A percentile compares a stretch with the other conserved stretches of the same genome.
phyloP scores from a whole-genome alignment of 2,329 filamentous ascomycete species.

The Scytalidium lignicola region DNA sequence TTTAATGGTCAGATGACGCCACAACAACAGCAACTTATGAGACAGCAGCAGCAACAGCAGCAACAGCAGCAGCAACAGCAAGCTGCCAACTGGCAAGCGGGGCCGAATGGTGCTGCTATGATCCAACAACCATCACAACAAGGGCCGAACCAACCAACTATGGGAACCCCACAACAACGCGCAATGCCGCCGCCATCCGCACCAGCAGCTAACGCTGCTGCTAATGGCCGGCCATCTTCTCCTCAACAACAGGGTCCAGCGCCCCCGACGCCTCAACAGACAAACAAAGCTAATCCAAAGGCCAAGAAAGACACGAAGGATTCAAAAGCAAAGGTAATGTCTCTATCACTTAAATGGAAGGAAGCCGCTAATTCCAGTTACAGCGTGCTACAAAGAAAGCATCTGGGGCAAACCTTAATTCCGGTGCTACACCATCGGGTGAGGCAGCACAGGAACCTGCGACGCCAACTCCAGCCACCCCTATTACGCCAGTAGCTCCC shows the following conservation, averaged over 20 bases:
- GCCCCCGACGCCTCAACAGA: constrained; percentile 71
- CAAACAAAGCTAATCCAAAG: constrained; percentile 69
- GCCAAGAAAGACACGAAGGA: constrained; percentile 88
- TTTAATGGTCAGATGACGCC: constrained; percentile 50
- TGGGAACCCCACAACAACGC: constrained; percentile 66
- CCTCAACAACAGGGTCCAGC: constrained; percentile 59
- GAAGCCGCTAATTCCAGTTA: constrained; percentile 29
- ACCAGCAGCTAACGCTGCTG: constrained; percentile 39
- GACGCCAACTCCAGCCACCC: constrained; percentile 56
- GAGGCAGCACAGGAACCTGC: constrained; percentile 53
- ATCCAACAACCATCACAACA: constrained; percentile 40
- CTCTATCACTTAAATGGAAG: constrained; percentile 27
- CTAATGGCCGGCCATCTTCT: constrained; percentile 54
- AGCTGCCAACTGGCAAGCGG: constrained; percentile 24
- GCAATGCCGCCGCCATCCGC: constrained; percentile 64
- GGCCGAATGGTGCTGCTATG: constrained; percentile 35
- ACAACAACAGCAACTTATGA: constrained; percentile 55
- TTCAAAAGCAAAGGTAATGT: constrained; percentile 62
- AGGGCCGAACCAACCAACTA: constrained; percentile 29
- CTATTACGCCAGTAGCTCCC: constrained; percentile 56
- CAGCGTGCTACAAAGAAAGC: constrained; percentile 50
- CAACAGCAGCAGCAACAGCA: constrained; percentile 35
- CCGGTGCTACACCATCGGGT: constrained; percentile 52
- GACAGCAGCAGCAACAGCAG: constrained; percentile 37
- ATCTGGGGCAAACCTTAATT: constrained; percentile 49